Percentiles rank a stretch among this genome's conserved stretches.
These are phyloP conservation scores for Fusarium protoensiforme DNA, from an alignment of 2,329 filamentous ascomycete species.

Conservation along the genomic window DNA sequence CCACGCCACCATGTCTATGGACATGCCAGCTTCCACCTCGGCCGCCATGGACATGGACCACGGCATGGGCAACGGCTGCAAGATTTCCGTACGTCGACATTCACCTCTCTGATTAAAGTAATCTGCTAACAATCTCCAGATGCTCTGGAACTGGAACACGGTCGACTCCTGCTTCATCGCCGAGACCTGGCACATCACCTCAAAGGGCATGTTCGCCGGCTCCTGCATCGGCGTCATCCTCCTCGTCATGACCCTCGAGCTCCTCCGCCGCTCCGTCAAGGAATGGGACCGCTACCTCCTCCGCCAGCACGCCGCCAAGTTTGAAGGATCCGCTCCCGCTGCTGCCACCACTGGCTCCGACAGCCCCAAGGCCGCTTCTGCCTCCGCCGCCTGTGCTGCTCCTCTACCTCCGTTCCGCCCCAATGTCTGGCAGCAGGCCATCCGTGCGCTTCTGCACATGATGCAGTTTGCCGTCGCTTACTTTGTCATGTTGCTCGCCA, in stretches of 20 bases:
- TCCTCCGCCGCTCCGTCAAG: slow-evolving; percentile 75
- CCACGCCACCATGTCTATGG: slow-evolving; percentile 31
- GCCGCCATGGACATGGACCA: slow-evolving; percentile 29
- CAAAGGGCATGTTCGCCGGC: slow-evolving; percentile 78
- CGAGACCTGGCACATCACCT: slow-evolving; percentile 75
- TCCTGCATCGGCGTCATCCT: slow-evolving; percentile 82
- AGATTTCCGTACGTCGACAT: slow-evolving; percentile 51
- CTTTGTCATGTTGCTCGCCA: slow-evolving; percentile 74
- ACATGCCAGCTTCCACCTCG: slow-evolving; percentile 32
- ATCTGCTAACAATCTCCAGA: slow-evolving; percentile 56
- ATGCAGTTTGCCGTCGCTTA: slow-evolving; percentile 80
- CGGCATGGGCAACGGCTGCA: slow-evolving; percentile 42
- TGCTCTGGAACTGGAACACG: slow-evolving; percentile 85
- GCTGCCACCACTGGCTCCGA: slow-evolving; percentile 28
- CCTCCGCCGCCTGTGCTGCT: slow-evolving; percentile 11
- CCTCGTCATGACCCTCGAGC: slow-evolving; percentile 79
- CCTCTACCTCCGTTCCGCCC: slow-evolving; percentile 61
- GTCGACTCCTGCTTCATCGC: slow-evolving; percentile 78
- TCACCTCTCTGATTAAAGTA: neutral
- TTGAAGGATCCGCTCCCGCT: slow-evolving; percentile 27
- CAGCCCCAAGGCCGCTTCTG: slow-evolving; percentile 33
- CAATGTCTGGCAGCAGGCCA: slow-evolving; percentile 71
- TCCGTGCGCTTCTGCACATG: slow-evolving; percentile 75
- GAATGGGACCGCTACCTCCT: slow-evolving; percentile 78
- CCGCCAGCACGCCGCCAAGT: slow-evolving; percentile 58